phyloP scores from a whole-genome alignment of 208 protist genomes.

The Ichthyophonus hoferi region DNA sequence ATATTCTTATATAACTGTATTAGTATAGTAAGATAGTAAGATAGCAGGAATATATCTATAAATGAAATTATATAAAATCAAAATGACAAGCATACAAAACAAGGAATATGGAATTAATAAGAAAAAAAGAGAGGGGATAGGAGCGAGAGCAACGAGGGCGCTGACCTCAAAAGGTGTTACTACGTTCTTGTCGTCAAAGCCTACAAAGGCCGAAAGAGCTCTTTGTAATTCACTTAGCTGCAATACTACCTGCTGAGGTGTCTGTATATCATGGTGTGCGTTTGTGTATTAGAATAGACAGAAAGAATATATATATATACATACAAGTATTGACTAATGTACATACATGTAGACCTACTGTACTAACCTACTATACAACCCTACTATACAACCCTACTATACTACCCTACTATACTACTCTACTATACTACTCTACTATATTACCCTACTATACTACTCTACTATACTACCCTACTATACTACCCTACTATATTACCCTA shows the following conservation, averaged over 20 bases:
- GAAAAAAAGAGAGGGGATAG: background rate
- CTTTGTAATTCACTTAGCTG: background rate
- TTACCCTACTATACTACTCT: no score
- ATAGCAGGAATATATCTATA: no score
- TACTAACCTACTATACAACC: no score
- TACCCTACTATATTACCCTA: no score
- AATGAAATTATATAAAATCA: no score
- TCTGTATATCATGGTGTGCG: background rate
- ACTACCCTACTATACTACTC: no score
- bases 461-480: no score
- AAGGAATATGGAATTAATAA: background rate
- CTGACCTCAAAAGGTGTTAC: background rate
- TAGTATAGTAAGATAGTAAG: no score
- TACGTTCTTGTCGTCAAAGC: background rate
- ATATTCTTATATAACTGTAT: no score
- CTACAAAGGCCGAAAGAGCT: background rate
- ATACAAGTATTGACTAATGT: background rate
- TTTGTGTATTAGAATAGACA: background rate
- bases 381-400: no score
- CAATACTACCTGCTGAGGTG: background rate
- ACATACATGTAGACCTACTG: background rate
- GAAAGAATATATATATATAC: no score
- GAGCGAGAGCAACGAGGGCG: background rate
- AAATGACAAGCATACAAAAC: background rate
- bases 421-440: no score